A percentile compares a stretch with the other conserved stretches of the same genome.
Conservation (phyloP, 805 yeast species). For the Candida tallmaniae region DNA sequence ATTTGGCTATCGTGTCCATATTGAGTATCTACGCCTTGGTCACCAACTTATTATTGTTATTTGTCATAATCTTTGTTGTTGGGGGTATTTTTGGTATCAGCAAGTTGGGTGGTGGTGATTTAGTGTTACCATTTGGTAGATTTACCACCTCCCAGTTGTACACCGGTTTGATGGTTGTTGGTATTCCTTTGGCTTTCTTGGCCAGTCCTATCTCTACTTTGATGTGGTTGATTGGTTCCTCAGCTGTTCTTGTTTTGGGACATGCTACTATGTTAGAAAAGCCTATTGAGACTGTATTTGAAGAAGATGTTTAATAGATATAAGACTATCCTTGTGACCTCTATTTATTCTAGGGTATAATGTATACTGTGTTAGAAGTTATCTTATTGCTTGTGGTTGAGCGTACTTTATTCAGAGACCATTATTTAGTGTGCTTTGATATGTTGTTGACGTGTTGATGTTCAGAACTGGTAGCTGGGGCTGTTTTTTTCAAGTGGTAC, state of each 20-base stretch:
- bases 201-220: constrained; percentile 88
- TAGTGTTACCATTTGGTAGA: constrained; percentile 68
- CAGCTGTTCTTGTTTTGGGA: constrained; percentile 68
- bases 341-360: no score
- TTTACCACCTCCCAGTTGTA: constrained; percentile 77
- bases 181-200: constrained; percentile 76
- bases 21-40: constrained; percentile 81
- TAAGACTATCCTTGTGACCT: no score
- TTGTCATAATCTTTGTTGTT: constrained; percentile 69
- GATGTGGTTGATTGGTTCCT: constrained; percentile 89
- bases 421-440: no score
- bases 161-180: constrained; percentile 71
- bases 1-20: constrained; percentile 64
- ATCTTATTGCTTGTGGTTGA: no score
- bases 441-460: no score
- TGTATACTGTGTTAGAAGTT: no score
- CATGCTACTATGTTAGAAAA: constrained; percentile 93
- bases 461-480: no score
- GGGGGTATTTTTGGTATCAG: constrained; percentile 78
- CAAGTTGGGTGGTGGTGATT: constrained; percentile 76
- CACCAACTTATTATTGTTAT: constrained; percentile 78
- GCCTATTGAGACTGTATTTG: constrained; percentile 92
- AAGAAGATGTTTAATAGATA: constrained; percentile 54
- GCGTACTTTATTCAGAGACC: no score
- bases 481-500: no score